phyloP scores from a whole-genome alignment of 2,329 filamentous ascomycete genomes.

The Coniella lustricola region DNA sequence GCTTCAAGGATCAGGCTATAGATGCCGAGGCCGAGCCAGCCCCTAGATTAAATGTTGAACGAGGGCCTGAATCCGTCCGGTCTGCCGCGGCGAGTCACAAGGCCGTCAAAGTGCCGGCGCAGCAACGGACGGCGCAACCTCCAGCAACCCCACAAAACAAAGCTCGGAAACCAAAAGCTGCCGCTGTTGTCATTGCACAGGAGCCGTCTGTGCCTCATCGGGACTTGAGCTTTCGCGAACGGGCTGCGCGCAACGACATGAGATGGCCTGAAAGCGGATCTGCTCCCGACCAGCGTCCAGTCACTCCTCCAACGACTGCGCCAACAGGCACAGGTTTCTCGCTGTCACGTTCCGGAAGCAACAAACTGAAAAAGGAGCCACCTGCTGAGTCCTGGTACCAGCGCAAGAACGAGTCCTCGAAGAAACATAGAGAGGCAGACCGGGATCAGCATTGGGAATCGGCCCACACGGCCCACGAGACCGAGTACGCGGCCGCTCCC shows the following conservation, averaged over 20 bases:
- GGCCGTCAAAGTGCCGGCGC: conserved; percentile 19
- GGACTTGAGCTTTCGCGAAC: conserved; percentile 55
- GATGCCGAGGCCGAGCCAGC: conserved; percentile 19
- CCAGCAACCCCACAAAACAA: conserved; percentile 23
- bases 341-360: conserved; percentile 44
- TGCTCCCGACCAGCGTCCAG: conserved; percentile 18
- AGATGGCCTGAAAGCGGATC: conserved; percentile 25
- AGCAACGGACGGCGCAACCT: conserved; percentile 24
- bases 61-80: conserved; percentile 21
- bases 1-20: conserved; percentile 25
- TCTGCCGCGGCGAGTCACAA: conserved; percentile 21
- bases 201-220: conserved; percentile 39
- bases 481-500: conserved; percentile 11
- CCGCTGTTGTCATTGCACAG: conserved; percentile 19
- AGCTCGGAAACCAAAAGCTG: conserved; percentile 20
- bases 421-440: conserved; percentile 19
- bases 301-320: conserved; percentile 23
- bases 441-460: conserved; percentile 1
- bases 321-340: conserved; percentile 28
- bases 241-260: conserved; percentile 40
- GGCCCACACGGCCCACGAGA: conserved; percentile 1
- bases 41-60: conserved; percentile 17
- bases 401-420: conserved; percentile 36
- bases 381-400: conserved; percentile 44
- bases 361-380: conserved; percentile 52